Base-by-base conservation (phyloP, 805 yeast species). In the Nakazawaea pomicola region DNA sequence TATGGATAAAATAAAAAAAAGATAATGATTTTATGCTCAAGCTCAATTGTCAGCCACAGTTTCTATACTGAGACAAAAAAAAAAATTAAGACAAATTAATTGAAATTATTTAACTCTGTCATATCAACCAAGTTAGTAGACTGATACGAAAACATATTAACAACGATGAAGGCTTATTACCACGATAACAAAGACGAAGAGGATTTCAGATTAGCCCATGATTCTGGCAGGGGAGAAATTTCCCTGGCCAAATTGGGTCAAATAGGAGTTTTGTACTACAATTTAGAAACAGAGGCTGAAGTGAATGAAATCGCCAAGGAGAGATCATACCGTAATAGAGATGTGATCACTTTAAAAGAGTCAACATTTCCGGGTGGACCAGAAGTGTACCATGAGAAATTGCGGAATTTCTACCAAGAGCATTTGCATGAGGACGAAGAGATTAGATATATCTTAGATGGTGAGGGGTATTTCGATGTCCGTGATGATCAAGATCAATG, bases 381-480 rank as follows among this genome's bases (percentile, higher is more conserved):
- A 40, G 58, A 56, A 3, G 80, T 75, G 0, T 76, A 84, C 53
- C 69, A 76, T 48, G 68, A 65, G 38, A 87, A 88, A 59, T 68
- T 91, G 60, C 68, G 74, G 47, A 72, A 64, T 32, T 89, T 90
- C 61, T 86, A 79, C 64, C 67, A 73, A 35, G 96, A 91, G 56
- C 99, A 91, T 61, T 69, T 88, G 40, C 99, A 91, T 58, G 98
- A 91, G 58, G 99, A 91, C 58, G 99, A 91, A 63, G 99, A 91
- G 65, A 91, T 91, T 57, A 70, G 99, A 49, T 91, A 89, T 62
- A 78, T 89, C 40, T 55, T 83, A 15, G 95, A 83, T 20, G 99
- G 99, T 9, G 83, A 79, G 42, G 98, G 99, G 0, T 91, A 74
- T 62, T 91, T 91, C 55, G 98, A 91, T 55, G 87, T 91, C 6